These are phyloP conservation scores for Canariomyces notabilis DNA, from an alignment of 2,329 filamentous ascomycete species.

Conservation along the genomic window DNA sequence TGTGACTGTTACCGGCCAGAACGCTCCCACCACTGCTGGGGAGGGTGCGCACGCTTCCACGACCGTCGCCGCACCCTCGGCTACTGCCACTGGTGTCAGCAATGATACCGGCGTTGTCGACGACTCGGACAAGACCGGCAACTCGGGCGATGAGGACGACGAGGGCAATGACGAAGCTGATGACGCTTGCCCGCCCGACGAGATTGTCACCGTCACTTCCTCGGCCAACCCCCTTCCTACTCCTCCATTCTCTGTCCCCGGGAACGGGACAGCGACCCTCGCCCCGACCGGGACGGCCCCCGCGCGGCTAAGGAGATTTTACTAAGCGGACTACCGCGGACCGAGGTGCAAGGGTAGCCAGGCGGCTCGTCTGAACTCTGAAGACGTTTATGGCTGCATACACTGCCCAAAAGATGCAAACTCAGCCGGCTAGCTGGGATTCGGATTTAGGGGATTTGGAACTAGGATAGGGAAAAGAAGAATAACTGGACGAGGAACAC, in stretches of 20 bases:
- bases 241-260: conserved; percentile 8
- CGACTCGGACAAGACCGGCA: no score
- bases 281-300: conserved; percentile 9
- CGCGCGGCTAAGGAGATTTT: conserved; percentile 1
- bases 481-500: not conserved
- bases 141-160: not conserved
- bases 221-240: not conserved
- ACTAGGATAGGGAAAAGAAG: not conserved
- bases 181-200: conserved; percentile 17
- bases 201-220: conserved; percentile 17
- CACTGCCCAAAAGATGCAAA: no score
- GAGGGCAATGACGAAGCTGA: not conserved
- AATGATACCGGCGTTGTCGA: conserved; percentile 4
- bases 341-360: not conserved
- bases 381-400: not conserved
- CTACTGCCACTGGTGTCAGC: not conserved
- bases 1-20: conserved; percentile 13
- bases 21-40: not conserved
- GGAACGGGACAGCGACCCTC: conserved; percentile 7
- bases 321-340: not conserved
- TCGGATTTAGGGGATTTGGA: not conserved
- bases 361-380: no score
- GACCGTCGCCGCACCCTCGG: not conserved
- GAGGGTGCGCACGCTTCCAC: not conserved
- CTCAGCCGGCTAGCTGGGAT: not conserved